Percentiles rank a stretch among this genome's conserved stretches.
phyloP scores from a whole-genome alignment of 352 stramenopile genomes.

The Pythium angustatum region DNA sequence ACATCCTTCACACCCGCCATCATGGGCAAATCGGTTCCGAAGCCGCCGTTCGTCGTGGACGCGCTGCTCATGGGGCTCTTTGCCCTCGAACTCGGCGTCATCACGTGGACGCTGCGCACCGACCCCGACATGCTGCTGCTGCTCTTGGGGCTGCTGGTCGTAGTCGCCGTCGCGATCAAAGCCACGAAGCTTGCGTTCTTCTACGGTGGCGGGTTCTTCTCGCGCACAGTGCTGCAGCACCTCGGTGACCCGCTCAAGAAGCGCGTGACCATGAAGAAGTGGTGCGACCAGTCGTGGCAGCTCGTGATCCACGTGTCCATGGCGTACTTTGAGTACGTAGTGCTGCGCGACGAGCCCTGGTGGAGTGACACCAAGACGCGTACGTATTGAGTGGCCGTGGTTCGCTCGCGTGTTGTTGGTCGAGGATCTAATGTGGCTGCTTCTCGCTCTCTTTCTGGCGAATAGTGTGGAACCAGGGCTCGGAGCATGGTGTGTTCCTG shows the following conservation, averaged over 20 bases:
- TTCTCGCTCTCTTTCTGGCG: too few species aligned
- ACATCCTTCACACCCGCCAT: not conserved
- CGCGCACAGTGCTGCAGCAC: constrained; percentile 76
- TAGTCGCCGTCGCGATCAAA: constrained; percentile 74
- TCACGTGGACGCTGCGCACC: constrained; percentile 59
- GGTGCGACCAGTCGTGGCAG: constrained; percentile 89
- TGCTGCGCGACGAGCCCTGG: constrained; percentile 82
- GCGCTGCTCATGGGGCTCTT: constrained; percentile 59
- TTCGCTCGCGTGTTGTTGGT: too few species aligned
- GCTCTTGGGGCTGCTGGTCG: constrained; percentile 56
- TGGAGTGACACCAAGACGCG: constrained; percentile 84
- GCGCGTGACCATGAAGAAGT: constrained; percentile 85
- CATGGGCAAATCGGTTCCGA: constrained; percentile 67
- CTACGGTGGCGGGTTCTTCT: constrained; percentile 69
- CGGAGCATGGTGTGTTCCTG: constrained; percentile 67
- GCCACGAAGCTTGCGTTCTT: constrained; percentile 68
- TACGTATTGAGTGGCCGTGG: too few species aligned
- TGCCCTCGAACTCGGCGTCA: constrained; percentile 61
- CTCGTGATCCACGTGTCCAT: constrained; percentile 82
- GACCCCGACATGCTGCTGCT: constrained; percentile 75
- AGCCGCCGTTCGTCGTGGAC: constrained; percentile 71
- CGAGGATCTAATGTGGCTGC: too few species aligned
- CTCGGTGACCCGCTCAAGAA: constrained; percentile 83
- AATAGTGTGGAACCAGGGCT: constrained; percentile 84
- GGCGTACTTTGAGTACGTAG: constrained; percentile 81